These are phyloP conservation scores for Metschnikowia gelsemii DNA, from an alignment of 805 yeast genomes.

Conservation along the genomic window DNA sequence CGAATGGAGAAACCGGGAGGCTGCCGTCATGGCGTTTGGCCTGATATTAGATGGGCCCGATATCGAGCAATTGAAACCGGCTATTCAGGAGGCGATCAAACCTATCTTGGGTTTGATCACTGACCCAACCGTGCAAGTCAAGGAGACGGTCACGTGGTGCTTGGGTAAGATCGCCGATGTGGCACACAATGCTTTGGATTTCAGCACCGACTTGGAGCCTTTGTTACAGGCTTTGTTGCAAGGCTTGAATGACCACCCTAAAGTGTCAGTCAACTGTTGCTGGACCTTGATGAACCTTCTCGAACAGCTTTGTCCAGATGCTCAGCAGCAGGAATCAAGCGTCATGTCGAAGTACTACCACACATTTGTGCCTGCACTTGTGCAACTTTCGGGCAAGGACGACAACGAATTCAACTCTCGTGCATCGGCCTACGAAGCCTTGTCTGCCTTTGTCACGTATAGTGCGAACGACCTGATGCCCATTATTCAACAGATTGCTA, in stretches of 20 bases:
- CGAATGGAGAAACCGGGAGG: constrained; percentile 87
- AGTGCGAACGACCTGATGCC: constrained; percentile 70
- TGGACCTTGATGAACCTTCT: constrained; percentile 93
- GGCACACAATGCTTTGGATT: constrained; percentile 72
- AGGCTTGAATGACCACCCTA: constrained; percentile 90
- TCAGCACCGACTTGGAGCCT: constrained; percentile 61
- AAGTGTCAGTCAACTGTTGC: constrained; percentile 94
- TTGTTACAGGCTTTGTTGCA: constrained; percentile 69
- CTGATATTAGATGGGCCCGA: constrained; percentile 95
- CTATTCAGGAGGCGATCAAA: constrained; percentile 78
- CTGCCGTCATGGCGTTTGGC: constrained; percentile 99
- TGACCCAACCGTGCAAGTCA: constrained; percentile 79
- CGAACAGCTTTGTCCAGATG: constrained; percentile 70
- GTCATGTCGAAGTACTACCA: constrained; percentile 74
- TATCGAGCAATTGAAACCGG: constrained; percentile 58
- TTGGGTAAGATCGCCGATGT: constrained; percentile 92
- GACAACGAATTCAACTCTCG: constrained; percentile 88
- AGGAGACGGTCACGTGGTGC: constrained; percentile 98
- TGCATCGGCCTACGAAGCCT: constrained; percentile 95
- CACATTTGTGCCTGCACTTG: constrained; percentile 64
- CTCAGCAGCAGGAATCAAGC: constrained; percentile 50
- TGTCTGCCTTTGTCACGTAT: constrained; percentile 76
- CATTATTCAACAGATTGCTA: constrained; percentile 68
- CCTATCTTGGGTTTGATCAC: constrained; percentile 73
- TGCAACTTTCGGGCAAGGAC: constrained; percentile 63